Conservation (phyloP, 768 basidiomycete genomes). For the Antrodiella citrinella region DNA sequence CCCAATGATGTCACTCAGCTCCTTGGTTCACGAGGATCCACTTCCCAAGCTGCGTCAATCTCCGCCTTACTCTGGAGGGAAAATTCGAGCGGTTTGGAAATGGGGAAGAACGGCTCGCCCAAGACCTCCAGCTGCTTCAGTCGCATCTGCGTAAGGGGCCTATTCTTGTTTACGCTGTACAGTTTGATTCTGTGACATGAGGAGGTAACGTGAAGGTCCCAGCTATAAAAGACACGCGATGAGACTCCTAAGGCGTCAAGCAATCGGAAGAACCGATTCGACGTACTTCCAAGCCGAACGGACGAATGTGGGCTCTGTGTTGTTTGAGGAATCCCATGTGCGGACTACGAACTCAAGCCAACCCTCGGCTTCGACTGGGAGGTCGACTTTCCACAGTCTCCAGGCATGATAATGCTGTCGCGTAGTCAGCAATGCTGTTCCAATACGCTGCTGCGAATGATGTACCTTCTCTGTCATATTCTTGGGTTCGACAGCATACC, state of each 20-base stretch:
- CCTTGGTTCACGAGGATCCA: slow-evolving; percentile 8
- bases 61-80: slow-evolving; percentile 8
- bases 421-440: too few species aligned
- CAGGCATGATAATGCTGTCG: slow-evolving; percentile 44
- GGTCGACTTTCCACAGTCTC: slow-evolving; percentile 43
- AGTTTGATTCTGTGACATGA: slow-evolving; percentile 47
- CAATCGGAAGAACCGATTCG: background rate
- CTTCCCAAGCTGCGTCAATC: slow-evolving; percentile 9
- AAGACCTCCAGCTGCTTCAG: slow-evolving; percentile 31
- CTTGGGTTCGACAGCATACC: slow-evolving; percentile 39
- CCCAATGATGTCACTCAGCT: too few species aligned
- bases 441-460: background rate
- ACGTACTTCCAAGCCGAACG: slow-evolving; percentile 49
- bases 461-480: slow-evolving; percentile 41
- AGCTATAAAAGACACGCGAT: slow-evolving; percentile 22
- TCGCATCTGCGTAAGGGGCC: slow-evolving; percentile 34
- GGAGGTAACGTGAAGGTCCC: slow-evolving; percentile 47
- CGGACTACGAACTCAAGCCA: slow-evolving; percentile 51
- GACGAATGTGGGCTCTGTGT: slow-evolving; percentile 48
- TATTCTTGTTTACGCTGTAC: slow-evolving; percentile 41
- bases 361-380: slow-evolving; percentile 47
- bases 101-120: slow-evolving; percentile 32
- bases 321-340: slow-evolving; percentile 51
- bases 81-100: slow-evolving; percentile 34
- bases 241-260: background rate